Evolutionary conservation across 2,329 filamentous ascomycete species (phyloP).

Genomic region (Sclerotinia minor): DNA sequence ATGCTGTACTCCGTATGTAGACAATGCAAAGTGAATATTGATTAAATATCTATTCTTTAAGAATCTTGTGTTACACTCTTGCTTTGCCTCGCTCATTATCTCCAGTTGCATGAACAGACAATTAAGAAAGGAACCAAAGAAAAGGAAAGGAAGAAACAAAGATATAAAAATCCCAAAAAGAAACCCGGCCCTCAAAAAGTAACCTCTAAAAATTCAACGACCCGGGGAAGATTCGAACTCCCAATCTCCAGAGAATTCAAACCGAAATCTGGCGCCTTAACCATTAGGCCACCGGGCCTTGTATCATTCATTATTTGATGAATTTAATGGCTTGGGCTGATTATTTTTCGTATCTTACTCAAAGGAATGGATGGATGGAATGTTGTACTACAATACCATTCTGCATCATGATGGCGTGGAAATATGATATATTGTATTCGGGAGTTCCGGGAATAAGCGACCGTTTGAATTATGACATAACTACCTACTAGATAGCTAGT

Average conservation of each 20-base stretch:
- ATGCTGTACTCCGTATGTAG: no score
- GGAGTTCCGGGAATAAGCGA: background rate
- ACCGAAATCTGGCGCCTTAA: slow-evolving; percentile 36
- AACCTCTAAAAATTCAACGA: slow-evolving; percentile 22
- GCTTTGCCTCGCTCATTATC: background rate
- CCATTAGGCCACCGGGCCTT: slow-evolving; percentile 31
- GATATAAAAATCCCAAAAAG: no score
- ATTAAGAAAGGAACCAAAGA: background rate
- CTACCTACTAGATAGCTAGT: background rate
- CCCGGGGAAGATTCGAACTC: slow-evolving; percentile 35
- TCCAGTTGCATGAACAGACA: no score
- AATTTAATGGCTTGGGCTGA: background rate
- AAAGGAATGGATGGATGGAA: background rate
- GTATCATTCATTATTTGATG: background rate
- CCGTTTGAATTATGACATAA: background rate
- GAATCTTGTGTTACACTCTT: background rate
- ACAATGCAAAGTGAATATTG: background rate
- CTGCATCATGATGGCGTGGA: background rate
- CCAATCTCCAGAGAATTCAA: slow-evolving; percentile 33
- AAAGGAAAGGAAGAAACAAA: no score
- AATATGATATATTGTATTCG: background rate
- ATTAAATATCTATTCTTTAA: background rate
- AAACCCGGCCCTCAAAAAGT: background rate
- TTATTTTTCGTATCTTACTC: background rate
- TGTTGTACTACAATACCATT: background rate